Evolutionary conservation across 164 flowering plant genomes (phyloP).

Genomic region (Echeveria elegans): DNA sequence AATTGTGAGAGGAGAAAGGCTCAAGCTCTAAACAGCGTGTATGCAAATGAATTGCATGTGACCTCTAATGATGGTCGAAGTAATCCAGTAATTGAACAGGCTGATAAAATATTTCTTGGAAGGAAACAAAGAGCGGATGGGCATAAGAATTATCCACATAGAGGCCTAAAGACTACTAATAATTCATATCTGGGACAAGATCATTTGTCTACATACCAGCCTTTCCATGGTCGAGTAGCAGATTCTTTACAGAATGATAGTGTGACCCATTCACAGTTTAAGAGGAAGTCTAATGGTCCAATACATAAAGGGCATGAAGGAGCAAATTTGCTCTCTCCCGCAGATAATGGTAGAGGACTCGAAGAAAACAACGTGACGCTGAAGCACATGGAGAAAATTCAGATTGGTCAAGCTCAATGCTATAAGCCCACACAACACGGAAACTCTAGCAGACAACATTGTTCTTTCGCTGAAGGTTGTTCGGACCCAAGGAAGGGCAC

Average conservation of each 20-base stretch:
- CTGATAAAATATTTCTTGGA: too few relatives aligned
- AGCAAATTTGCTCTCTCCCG: background rate
- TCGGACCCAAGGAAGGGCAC: conserved; percentile 14
- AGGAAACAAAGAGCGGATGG: too few relatives aligned
- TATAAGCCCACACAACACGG: background rate
- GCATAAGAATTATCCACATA: background rate
- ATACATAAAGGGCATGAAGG: background rate
- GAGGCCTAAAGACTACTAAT: background rate
- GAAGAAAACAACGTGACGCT: background rate
- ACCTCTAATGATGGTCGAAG: background rate
- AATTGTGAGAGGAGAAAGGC: background rate
- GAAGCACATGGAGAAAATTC: background rate
- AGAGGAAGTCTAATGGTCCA: background rate
- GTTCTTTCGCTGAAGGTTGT: conserved; percentile 17
- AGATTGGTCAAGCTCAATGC: background rate
- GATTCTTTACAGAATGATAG: background rate
- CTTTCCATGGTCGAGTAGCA: background rate
- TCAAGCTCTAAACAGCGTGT: background rate
- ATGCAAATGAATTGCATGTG: background rate
- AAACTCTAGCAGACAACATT: conserved; percentile 11
- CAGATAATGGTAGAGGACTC: too few relatives aligned
- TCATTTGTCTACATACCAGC: background rate
- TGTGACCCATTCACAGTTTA: background rate
- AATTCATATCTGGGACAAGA: background rate
- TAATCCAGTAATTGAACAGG: background rate